Percentiles rank a stretch among this genome's conserved stretches.
Conservation (phyloP, 2,329 filamentous ascomycete genomes). For the Neonectria sp. region DNA sequence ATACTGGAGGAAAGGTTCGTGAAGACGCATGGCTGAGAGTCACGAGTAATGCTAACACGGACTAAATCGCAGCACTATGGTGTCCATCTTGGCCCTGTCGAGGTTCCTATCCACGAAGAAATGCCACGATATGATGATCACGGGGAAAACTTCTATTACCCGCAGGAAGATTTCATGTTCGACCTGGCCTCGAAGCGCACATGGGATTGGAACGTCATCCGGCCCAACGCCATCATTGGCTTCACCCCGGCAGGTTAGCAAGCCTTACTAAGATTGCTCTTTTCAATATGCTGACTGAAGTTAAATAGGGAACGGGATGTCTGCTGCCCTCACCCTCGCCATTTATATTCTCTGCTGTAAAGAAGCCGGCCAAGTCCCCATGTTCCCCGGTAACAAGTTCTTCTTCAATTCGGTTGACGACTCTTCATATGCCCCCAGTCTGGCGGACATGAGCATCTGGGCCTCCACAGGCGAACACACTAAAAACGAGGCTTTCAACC, state of each 20-base stretch:
- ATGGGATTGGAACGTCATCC: slow-evolving; percentile 38
- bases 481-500: slow-evolving; percentile 35
- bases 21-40: not conserved
- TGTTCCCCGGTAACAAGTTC: slow-evolving; percentile 37
- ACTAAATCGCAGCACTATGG: slow-evolving; percentile 31
- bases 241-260: slow-evolving; percentile 34
- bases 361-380: slow-evolving; percentile 28
- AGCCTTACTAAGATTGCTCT: not conserved
- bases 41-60: not conserved
- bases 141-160: slow-evolving; percentile 39
- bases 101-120: slow-evolving; percentile 35
- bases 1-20: slow-evolving; percentile 37
- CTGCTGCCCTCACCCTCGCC: slow-evolving; percentile 33
- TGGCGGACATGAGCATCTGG: slow-evolving; percentile 34
- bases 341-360: slow-evolving; percentile 36
- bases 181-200: slow-evolving; percentile 29
- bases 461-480: slow-evolving; percentile 27
- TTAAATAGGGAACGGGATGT: slow-evolving; percentile 35
- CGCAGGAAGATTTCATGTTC: slow-evolving; percentile 37
- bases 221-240: slow-evolving; percentile 37
- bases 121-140: slow-evolving; percentile 36
- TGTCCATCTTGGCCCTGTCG: slow-evolving; percentile 33
- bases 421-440: slow-evolving; percentile 33
- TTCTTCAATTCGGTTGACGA: slow-evolving; percentile 35
- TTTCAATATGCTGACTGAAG: not conserved